Base-by-base conservation (phyloP, 192 early-diverging fungal species). In the Funneliformis geosporum region DNA sequence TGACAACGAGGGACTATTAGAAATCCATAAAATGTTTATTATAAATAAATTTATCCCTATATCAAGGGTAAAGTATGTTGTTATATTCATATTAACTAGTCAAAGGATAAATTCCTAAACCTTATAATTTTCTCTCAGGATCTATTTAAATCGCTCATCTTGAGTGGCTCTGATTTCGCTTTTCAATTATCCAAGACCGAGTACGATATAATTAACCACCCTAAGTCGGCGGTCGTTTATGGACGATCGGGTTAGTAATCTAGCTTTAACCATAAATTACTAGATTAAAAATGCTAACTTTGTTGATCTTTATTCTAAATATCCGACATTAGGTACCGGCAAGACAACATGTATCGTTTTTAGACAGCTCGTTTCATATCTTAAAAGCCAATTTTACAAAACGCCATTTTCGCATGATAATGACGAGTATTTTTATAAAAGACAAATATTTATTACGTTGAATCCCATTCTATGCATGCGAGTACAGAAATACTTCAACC, bases 391-490 rank as follows among this genome's bases (percentile, higher is more conserved):
- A 14, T n/a, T 44, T 9, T 2, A 44, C 9, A 76, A 76, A 11
- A 62, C 9, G 3, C 23, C 60, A 11, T 33, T 2, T 33, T 33
- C 33, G 33, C 2, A 62, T 42, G 47, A 18, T 6, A 33, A 8
- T 47, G 42, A 18, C 8, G 33, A 62, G 16, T 25, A 62, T 76
- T 76, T 42, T 40, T 5, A 62, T n/a, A 76, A 62, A 76, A 76
- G 75, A 14, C 75, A 76, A 23, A 76, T 76, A 76, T 76, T 76
- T 42, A 76, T 76, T 62, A 76, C 75, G 42, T 33, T 46, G 21
- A 76, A 40, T 0, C 9, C 12, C 9, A 28, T 40, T 75, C 4
- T 33, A 33, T 60, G 75, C 23, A 1, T 0, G 9, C 60, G 38
- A 40, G 60, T 76, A 8, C 62, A 64, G 60, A 18, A 76, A n/a